phyloP scores from a whole-genome alignment of 2,329 filamentous ascomycete genomes.

The Thelonectria rubi region DNA sequence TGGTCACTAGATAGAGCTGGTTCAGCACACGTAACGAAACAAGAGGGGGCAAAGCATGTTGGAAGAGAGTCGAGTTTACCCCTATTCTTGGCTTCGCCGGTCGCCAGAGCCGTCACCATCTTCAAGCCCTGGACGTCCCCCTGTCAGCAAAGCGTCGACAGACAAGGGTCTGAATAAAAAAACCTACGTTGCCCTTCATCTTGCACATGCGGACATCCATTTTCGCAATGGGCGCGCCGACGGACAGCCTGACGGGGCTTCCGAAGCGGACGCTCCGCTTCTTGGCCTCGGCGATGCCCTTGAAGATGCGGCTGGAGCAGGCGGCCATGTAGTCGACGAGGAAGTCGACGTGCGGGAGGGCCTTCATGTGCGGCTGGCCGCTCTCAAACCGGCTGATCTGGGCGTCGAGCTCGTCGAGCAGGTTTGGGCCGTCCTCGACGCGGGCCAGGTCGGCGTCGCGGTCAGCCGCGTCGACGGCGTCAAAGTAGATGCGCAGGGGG shows the following conservation, averaged over 20 bases:
- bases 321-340: conserved; percentile 66
- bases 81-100: conserved; percentile 48
- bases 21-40: background rate
- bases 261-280: conserved; percentile 74
- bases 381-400: conserved; percentile 58
- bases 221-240: conserved; percentile 56
- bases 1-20: conserved; percentile 58
- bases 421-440: conserved; percentile 54
- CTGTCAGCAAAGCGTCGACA: conserved; percentile 19
- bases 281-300: conserved; percentile 74
- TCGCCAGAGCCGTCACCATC: conserved; percentile 54
- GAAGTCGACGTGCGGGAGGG: conserved; percentile 70
- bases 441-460: conserved; percentile 57
- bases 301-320: conserved; percentile 70
- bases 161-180: background rate
- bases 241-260: conserved; percentile 56
- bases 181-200: conserved; percentile 46
- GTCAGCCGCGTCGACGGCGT: conserved; percentile 59
- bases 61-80: conserved; percentile 42
- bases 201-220: conserved; percentile 67
- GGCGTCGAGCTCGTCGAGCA: conserved; percentile 60
- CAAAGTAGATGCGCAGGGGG: conserved; percentile 70
- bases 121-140: conserved; percentile 44
- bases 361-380: conserved; percentile 57
- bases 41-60: background rate